A percentile compares a stretch with the other conserved stretches of the same genome.
These are phyloP conservation scores for Dendrocalamus latiflorus DNA, from an alignment of 202 grass and related monocot genomes.

Conservation along the genomic window DNA sequence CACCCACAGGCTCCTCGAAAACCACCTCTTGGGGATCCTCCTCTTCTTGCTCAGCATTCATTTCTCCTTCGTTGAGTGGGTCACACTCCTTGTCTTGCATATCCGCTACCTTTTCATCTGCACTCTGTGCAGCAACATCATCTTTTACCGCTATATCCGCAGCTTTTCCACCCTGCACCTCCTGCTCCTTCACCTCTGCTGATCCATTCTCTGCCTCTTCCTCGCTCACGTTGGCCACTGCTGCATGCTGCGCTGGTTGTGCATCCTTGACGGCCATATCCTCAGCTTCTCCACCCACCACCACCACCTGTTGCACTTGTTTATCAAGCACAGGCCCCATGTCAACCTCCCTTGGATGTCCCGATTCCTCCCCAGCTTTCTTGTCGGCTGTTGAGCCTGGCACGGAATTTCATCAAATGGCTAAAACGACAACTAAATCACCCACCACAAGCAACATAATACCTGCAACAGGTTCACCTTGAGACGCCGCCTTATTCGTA, in stretches of 20 bases:
- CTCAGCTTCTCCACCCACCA: neutral
- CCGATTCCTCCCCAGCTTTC: neutral
- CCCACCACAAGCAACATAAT: neutral
- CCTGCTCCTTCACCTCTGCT: neutral
- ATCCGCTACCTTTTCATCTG: neutral
- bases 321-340: neutral
- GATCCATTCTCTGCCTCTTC: neutral
- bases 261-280: neutral
- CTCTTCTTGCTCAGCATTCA: conserved; percentile 12
- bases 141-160: too few relatives aligned
- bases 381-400: neutral
- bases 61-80: neutral
- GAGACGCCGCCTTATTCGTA: neutral
- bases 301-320: neutral
- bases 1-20: conserved; percentile 17
- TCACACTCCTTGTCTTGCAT: neutral
- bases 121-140: neutral
- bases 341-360: neutral
- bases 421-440: neutral
- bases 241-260: neutral
- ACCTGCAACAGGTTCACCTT: neutral
- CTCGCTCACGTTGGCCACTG: neutral
- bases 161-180: neutral
- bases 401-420: neutral
- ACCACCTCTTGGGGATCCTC: conserved; percentile 19